A percentile compares a stretch with the other conserved stretches of the same genome.
Evolutionary conservation across 2,329 filamentous ascomycete genomes (phyloP).

Genomic region (Paraphoma chrysanthemicola): DNA sequence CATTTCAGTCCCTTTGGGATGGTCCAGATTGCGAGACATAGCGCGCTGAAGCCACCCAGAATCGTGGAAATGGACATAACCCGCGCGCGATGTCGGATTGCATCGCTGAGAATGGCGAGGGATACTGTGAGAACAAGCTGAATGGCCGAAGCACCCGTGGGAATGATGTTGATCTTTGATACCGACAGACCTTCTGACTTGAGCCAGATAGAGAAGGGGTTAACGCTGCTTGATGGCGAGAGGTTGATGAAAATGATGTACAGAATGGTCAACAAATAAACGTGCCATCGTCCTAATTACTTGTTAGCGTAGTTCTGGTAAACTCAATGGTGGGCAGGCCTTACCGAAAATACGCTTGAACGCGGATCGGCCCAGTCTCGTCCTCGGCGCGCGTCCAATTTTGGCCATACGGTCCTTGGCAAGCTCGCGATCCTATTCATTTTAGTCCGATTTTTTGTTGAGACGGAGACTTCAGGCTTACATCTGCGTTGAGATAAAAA

Average conservation of each 20-base stretch:
- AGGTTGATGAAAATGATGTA: conserved; percentile 29
- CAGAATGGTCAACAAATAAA: conserved; percentile 22
- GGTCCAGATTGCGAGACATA: conserved; percentile 40
- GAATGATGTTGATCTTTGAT: conserved; percentile 26
- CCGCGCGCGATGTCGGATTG: conserved; percentile 19
- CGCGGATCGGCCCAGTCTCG: conserved; percentile 14
- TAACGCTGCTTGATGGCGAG: conserved; percentile 19
- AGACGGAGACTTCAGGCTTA: background rate
- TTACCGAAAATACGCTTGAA: conserved; percentile 23
- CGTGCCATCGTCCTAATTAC: conserved; percentile 17
- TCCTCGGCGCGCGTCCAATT: conserved; percentile 22
- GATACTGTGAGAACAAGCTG: conserved; percentile 24
- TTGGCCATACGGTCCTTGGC: conserved; percentile 22
- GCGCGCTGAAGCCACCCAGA: conserved; percentile 24
- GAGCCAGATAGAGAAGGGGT: conserved; percentile 28
- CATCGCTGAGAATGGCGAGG: conserved; percentile 24
- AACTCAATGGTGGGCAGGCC: background rate
- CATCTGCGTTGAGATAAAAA: background rate
- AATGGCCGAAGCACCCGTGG: conserved; percentile 21
- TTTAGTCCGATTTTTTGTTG: background rate
- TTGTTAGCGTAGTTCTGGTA: background rate
- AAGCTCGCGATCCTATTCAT: conserved; percentile 1
- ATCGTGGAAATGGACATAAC: conserved; percentile 23
- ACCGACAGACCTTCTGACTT: conserved; percentile 17
- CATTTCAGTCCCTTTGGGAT: conserved; percentile 40